Base-by-base conservation (phyloP, 2,329 filamentous ascomycete genomes). In the Colletotrichum sp. region DNA sequence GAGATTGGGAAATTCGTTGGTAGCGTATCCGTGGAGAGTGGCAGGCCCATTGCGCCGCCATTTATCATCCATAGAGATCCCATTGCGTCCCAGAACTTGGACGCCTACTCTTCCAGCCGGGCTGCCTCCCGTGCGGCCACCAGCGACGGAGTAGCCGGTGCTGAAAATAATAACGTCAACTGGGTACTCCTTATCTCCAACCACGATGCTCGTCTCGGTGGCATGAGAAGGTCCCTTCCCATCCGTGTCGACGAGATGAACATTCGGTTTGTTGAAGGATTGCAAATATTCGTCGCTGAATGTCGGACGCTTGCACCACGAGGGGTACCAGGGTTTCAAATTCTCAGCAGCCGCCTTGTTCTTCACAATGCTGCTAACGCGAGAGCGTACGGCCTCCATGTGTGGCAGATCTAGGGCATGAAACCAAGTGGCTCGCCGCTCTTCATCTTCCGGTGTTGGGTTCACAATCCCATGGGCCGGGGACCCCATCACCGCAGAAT, bases 301-400 rank as follows among this genome's bases (percentile, higher is more conserved):
- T 57, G 85, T 88, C 0, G 92, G 91, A 0, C 92, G 88, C 81
- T 94, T 94, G 84, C 92, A 94, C 87, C 89, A 92, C 0, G 83
- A 83, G 1, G 89, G 87, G 79, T 93, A 94, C 89, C 90, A 92
- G 0, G 91, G 85, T 79, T 91, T 90, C 5, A 93, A 85, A 5
- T 82, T 86, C 28, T 86, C 85, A 0, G 92, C 91, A 0, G 88
- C 90, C 1, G 80, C 82, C 8, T 81, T 80, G 77, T 93, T 87
- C 34, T 87, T 82, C 21, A 93, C 90, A 24, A 89, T 81, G 0
- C 83, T 78, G n/a, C 88, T 86, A 13, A 88, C 84, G 8, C 89
- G 86, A 6, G 81, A 80, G 4, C 90, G 87, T 18, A 89, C 81
- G 2, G 80, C 73, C 24, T 91, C 86, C 71, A 85, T 82, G 36